These are phyloP conservation scores for Abelmoschus esculentus DNA, from an alignment of 345 rosid genomes.

Conservation along the genomic window DNA sequence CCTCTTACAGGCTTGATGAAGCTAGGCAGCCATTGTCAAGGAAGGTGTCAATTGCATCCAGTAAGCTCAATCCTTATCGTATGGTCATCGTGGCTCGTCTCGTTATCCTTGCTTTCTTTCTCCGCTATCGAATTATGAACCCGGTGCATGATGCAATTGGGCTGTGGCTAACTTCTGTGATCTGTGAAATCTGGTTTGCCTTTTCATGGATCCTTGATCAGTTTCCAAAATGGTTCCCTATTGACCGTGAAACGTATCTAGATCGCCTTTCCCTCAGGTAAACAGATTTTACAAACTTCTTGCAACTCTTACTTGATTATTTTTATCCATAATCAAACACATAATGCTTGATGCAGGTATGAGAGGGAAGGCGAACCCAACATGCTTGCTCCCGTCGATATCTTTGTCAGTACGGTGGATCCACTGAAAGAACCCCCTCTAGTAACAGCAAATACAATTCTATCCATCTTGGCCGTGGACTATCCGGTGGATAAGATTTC, in stretches of 20 bases:
- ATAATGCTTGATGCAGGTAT: constrained; percentile 33
- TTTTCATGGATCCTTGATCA: constrained; percentile 97
- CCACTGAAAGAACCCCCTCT: constrained; percentile 99
- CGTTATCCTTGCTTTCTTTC: constrained; percentile 63
- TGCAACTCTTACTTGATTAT: background rate
- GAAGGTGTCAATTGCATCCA: constrained; percentile 91
- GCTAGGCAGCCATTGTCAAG: constrained; percentile 89
- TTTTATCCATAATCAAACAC: background rate
- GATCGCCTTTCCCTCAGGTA: constrained; percentile 86
- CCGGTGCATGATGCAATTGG: constrained; percentile 87
- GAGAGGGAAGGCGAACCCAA: constrained; percentile 91
- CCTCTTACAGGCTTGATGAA: constrained; percentile 65
- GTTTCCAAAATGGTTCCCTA: constrained; percentile 97
- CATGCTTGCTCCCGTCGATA: constrained; percentile 72
- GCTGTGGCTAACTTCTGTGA: constrained; percentile 85
- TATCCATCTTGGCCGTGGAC: constrained; percentile 93
- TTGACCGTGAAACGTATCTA: constrained; percentile 87
- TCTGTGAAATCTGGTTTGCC: constrained; percentile 95
- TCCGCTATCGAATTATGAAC: constrained; percentile 75
- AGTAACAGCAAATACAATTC: constrained; percentile 76
- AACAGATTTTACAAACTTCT: background rate
- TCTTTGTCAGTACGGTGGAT: constrained; percentile 96
- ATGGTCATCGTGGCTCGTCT: constrained; percentile 94
- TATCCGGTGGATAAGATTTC: constrained; percentile 90
- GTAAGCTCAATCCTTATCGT: constrained; percentile 87